Percentiles rank a stretch among this genome's conserved stretches.
Conservation (phyloP, 73 alveolate genomes). For the Paramecium primaurelia region DNA sequence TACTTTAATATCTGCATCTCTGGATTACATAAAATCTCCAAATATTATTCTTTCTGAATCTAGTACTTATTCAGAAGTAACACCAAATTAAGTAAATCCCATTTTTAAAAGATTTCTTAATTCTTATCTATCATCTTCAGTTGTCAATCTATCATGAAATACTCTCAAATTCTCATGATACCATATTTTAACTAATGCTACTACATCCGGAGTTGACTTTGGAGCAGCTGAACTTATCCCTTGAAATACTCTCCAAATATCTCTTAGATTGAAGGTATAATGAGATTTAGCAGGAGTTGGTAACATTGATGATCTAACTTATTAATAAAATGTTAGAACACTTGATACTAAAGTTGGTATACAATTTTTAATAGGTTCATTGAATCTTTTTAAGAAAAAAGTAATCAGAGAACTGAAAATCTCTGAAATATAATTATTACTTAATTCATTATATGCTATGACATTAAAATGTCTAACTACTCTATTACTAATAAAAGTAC, state of each 20-base stretch:
- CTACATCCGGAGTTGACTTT: conserved; percentile 56
- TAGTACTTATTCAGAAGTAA: conserved; percentile 34
- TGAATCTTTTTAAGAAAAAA: conserved; percentile 60
- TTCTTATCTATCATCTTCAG: conserved; percentile 85
- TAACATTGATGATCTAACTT: conserved; percentile 90
- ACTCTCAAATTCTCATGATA: conserved; percentile 98
- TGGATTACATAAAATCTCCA: conserved; percentile 84
- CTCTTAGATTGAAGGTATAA: conserved; percentile 99
- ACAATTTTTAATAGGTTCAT: conserved; percentile 71
- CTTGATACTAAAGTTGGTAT: conserved; percentile 67
- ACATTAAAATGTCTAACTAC: conserved; percentile 97
- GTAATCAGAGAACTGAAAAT: conserved; percentile 76
- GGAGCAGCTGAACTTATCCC: conserved; percentile 63
- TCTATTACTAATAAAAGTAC: conserved; percentile 95
- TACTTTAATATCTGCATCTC: conserved; percentile 45
- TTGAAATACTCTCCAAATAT: conserved; percentile 89
- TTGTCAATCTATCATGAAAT: conserved; percentile 92
- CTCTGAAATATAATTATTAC: conserved; percentile 85
- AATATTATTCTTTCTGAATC: conserved; percentile 96
- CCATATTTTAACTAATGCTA: conserved; percentile 96
- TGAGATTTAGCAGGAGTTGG: conserved; percentile 99
- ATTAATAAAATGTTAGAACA: conserved; percentile 84
- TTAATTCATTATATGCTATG: conserved; percentile 90
- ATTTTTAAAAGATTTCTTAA: conserved; percentile 69
- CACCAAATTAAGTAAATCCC: conserved; percentile 71